Evolutionary conservation across 1,284 basidiomycete genomes (phyloP).

Genomic region (Vanrija pseudolonga): DNA sequence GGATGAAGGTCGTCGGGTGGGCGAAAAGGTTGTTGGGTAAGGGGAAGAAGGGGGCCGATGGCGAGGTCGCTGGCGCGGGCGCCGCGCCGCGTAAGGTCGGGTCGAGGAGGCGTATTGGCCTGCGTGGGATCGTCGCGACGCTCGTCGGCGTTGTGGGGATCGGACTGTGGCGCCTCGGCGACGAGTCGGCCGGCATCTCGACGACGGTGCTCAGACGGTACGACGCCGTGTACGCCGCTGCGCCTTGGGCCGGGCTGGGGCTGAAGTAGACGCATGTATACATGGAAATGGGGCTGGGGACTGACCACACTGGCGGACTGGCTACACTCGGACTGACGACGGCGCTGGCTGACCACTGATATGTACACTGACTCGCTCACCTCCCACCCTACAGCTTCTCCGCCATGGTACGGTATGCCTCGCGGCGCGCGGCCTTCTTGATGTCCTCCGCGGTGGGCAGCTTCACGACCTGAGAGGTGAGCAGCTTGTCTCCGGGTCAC

Average conservation of each 20-base stretch:
- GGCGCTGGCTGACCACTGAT: background rate
- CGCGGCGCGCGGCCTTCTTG: background rate
- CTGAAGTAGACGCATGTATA: conserved; percentile 3
- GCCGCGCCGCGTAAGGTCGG: conserved; percentile 3
- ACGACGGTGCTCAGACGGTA: conserved; percentile 25
- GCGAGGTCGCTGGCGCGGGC: background rate
- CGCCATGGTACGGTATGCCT: background rate
- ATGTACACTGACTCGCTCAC: background rate
- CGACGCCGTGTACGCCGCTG: conserved; percentile 26
- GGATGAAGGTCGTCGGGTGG: conserved; percentile 40
- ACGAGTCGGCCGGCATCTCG: conserved; percentile 22
- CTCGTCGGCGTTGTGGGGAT: conserved; percentile 27
- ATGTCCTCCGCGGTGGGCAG: background rate
- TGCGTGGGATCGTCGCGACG: conserved; percentile 23
- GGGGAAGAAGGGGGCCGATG: background rate
- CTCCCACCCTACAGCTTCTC: background rate
- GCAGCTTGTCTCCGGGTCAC: background rate
- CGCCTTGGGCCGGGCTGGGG: conserved; percentile 21
- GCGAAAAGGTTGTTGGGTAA: conserved; percentile 11
- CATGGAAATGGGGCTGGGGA: background rate
- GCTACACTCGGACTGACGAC: background rate
- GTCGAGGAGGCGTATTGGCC: conserved; percentile 15
- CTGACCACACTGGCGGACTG: too few species aligned
- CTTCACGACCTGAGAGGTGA: background rate
- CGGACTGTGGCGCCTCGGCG: conserved; percentile 28